Evolutionary conservation across 306 rosid species (phyloP).

Genomic region (Fragaria ananassa): DNA sequence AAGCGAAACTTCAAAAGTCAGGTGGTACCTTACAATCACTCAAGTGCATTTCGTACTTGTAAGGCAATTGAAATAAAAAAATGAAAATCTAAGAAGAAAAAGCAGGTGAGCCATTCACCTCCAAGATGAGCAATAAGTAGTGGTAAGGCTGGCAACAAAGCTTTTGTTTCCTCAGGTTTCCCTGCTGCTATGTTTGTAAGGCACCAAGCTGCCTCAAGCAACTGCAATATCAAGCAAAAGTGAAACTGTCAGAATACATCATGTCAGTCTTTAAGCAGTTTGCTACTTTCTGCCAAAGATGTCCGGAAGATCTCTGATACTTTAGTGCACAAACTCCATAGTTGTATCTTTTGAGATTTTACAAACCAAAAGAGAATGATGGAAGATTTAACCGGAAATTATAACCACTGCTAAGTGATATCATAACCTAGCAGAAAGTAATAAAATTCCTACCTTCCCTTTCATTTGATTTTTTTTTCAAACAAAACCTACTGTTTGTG

Average conservation of each 20-base stretch:
- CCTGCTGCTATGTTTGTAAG: conserved; percentile 98
- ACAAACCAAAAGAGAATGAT: conserved; percentile 17
- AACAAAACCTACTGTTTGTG: neutral
- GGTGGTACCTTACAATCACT: neutral
- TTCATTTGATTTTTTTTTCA: neutral
- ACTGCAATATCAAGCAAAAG: conserved; percentile 51
- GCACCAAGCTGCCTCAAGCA: conserved; percentile 99
- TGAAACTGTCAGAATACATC: conserved; percentile 22
- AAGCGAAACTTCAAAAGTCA: neutral
- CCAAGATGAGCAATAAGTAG: conserved; percentile 94
- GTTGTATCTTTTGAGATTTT: neutral
- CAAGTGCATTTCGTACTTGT: neutral
- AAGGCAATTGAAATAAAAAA: neutral
- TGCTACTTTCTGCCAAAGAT: conserved; percentile 2
- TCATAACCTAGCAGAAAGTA: neutral
- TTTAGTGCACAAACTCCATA: conserved; percentile 11
- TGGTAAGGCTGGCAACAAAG: conserved; percentile 83
- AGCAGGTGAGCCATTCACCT: conserved; percentile 44
- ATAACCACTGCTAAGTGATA: neutral
- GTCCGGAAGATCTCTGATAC: neutral
- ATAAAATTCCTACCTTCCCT: neutral
- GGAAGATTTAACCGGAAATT: neutral
- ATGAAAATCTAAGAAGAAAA: conserved; percentile 16
- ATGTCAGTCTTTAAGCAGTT: neutral
- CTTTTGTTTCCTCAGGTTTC: conserved; percentile 84